Evolutionary conservation across 805 yeast species (phyloP), one percentile per base, ranked within the genome.

Genomic region (Priceomyces medius): DNA sequence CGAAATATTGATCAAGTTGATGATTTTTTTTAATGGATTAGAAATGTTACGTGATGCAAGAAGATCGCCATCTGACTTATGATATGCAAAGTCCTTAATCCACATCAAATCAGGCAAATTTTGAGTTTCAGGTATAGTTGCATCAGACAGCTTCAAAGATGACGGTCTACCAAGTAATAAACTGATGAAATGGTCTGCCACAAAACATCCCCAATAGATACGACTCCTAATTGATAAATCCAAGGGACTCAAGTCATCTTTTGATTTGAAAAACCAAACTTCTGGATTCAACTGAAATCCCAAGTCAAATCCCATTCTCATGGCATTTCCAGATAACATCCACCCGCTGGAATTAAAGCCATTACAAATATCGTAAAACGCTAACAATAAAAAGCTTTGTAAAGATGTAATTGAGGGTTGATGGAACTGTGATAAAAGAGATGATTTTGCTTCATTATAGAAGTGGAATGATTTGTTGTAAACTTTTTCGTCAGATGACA

Each of bases 161-260:
- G 82, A 73, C 0, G 84, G 83, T 38, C 85, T 60, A 3, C 87
- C 87, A 35, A 80, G 58, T 37, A 80, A 63, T 27, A 80, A 59
- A 52, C 83, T 75, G 26, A 80, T 77, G 49, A 80, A 76, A 53
- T 79, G 85, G 55, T 81, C 87, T 2, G 81, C 82, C 42, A 80
- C 63, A 55, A 75, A 81, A 37, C 81, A 73, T 3, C 86, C 86
- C 87, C 87, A 81, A 54, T 77, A 78, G 8, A 81, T 76, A 43
- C 87, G 63, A 37, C 80, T 72, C 43, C 84, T 66, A 41, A 81
- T 78, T 31, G 74, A 78, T 13, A 75, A 65, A 48, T 79, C 82
- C 37, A 79, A 68, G 23, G 72, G 68, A n/a, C 71, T 64, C 36
- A 75, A 55, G 28, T 62, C 61, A n/a, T 63, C 58, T 14, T 58